phyloP scores from a whole-genome alignment of 495 filamentous ascomycete species.

The Lophium mytilinum region DNA sequence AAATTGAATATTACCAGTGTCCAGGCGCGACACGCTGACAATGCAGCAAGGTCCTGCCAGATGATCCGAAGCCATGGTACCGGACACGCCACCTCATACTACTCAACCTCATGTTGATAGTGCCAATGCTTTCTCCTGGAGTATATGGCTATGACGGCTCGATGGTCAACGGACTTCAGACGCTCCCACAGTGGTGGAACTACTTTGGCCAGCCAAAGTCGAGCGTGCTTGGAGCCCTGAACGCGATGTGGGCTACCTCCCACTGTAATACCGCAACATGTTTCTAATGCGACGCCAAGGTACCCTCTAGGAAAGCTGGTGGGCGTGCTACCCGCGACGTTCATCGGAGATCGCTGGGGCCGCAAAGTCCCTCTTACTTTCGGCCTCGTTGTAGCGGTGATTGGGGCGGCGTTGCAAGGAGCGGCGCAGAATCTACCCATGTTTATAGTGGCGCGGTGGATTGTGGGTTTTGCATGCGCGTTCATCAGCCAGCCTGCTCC shows the following conservation, averaged over 20 bases:
- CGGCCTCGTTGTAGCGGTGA: neutral
- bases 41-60: too few species aligned
- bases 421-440: conserved; percentile 43
- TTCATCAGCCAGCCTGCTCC: conserved; percentile 25
- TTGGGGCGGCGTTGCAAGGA: conserved; percentile 25
- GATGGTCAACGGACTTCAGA: conserved; percentile 37
- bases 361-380: neutral
- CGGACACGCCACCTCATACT: too few species aligned
- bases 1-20: too few species aligned
- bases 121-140: too few species aligned
- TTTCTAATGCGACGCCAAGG: too few species aligned
- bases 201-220: conserved; percentile 40
- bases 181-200: conserved; percentile 32
- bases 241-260: neutral
- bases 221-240: conserved; percentile 42
- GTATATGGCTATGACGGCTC: neutral
- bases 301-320: too few species aligned
- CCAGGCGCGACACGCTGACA: too few species aligned
- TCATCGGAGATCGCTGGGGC: neutral
- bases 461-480: conserved; percentile 38
- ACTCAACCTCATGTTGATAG: too few species aligned
- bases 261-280: too few species aligned
- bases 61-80: too few species aligned
- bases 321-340: neutral
- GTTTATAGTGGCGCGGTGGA: conserved; percentile 39